Evolutionary conservation across 2,329 filamentous ascomycete genomes (phyloP).

Genomic region (Eurotiales sp.): DNA sequence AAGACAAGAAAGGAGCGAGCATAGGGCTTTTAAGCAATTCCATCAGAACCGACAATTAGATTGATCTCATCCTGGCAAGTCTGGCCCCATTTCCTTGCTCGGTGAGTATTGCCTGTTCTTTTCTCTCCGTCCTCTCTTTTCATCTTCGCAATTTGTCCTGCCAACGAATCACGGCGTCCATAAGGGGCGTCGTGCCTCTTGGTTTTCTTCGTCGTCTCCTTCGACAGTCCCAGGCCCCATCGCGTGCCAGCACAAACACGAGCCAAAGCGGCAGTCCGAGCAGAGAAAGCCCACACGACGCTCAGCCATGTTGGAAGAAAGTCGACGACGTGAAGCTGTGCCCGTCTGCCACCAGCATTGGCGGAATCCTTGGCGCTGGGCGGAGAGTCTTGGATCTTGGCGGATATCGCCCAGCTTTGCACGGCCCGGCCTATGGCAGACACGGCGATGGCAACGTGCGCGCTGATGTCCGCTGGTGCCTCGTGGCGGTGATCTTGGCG

Average conservation of each 20-base stretch:
- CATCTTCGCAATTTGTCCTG: background rate
- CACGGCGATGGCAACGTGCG: too few relatives aligned
- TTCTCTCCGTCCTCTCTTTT: background rate
- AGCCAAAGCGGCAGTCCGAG: background rate
- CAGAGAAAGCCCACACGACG: background rate
- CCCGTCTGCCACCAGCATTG: background rate
- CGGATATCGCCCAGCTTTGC: too few relatives aligned
- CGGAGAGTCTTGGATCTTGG: background rate
- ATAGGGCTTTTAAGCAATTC: slow-evolving; percentile 3
- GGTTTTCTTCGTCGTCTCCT: background rate
- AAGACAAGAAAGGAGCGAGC: background rate
- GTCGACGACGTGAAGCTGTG: background rate
- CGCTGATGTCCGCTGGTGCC: too few relatives aligned
- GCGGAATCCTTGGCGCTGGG: background rate
- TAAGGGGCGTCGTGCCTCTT: background rate
- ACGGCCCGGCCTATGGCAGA: too few relatives aligned
- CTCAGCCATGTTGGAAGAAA: background rate
- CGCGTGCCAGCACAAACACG: background rate
- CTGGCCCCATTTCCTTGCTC: background rate
- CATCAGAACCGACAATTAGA: background rate
- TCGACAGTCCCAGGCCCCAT: background rate
- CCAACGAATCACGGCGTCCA: background rate
- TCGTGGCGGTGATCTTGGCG: too few relatives aligned
- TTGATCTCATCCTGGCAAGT: background rate
- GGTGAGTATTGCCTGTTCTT: background rate